Base-by-base conservation (phyloP, 2,329 filamentous ascomycete genomes). In the Sporothrix dimorphospora region DNA sequence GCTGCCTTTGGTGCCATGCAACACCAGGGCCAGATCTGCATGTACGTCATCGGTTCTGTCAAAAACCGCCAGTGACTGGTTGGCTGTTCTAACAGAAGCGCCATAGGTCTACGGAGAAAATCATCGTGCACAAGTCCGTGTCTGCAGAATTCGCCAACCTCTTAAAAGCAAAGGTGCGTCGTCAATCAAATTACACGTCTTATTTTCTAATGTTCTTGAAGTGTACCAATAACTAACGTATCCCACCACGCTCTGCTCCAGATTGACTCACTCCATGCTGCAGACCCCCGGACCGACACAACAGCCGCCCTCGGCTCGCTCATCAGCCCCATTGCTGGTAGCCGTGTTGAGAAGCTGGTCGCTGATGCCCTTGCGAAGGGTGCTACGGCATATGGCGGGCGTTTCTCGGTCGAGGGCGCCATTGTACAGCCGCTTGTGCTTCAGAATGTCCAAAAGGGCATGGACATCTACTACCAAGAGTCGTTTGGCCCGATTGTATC, bases 401-500 rank as follows among this genome's bases (percentile, higher is more conserved):
- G 94, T 78, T 89, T 93, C 79, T 91, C 94, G n/a, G 88, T 94
- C 75, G 88, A 91, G 74, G 81, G 81, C 45, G 88, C 94, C 78
- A 86, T 92, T 77, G 85, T 89, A 77, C 83, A 87, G 77, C 89
- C 94, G 77, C 78, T 93, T 0, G 87, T 87, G 78, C 92, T 92
- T 85, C 89, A 89, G 0, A 87, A 88, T 0, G 79, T 91, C 2
- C 85, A 91, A 38, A 90, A 88, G 0, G 83, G 82, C 11, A 85
- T 84, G 74, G 86, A 91, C 82, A 89, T 94, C 78, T 81, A 83
- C 40, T 88, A 91, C 69, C 90, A 94, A 79, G 92, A 96, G 80
- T 92, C 93, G 74, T 96, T 96, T 79, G 92, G 92, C 27, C 92
- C 92, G 8, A 92, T 94, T 51, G 88, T 95, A 75, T 86, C 88